Evolutionary conservation across 768 basidiomycete species (phyloP).

Genomic region (Rhodotorula graminis): DNA sequence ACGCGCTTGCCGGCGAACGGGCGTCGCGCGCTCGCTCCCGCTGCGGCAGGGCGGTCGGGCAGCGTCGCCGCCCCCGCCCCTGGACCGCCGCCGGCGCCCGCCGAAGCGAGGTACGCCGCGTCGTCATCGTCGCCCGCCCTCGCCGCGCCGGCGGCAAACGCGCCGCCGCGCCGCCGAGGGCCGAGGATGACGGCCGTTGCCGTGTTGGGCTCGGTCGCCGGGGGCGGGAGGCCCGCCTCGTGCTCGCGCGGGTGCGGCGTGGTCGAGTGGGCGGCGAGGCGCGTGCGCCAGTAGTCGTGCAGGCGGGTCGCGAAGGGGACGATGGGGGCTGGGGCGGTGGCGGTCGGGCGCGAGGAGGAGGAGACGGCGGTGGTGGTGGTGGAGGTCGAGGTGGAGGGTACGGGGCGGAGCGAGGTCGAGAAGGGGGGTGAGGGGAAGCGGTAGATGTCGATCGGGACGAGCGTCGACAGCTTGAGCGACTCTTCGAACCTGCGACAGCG

Average conservation of each 20-base stretch:
- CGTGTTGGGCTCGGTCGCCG: not conserved
- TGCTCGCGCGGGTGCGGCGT: too few relatives aligned
- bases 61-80: too few relatives aligned
- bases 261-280: not conserved
- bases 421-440: slow-evolving; percentile 59
- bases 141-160: not conserved
- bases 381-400: too few relatives aligned
- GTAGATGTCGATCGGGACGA: slow-evolving; percentile 43
- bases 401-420: slow-evolving; percentile 45
- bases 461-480: slow-evolving; percentile 44
- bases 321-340: not conserved
- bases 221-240: not conserved
- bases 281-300: slow-evolving; percentile 10
- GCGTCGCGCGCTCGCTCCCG: not conserved
- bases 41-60: too few relatives aligned
- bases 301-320: slow-evolving; percentile 24
- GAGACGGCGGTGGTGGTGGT: too few relatives aligned
- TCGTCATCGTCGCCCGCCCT: not conserved
- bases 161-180: too few relatives aligned
- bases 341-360: too few relatives aligned
- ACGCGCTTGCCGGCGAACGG: slow-evolving; percentile 60
- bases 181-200: slow-evolving; percentile 11
- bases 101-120: not conserved
- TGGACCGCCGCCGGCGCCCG: not conserved
- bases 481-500: slow-evolving; percentile 57